A percentile compares a stretch with the other conserved stretches of the same genome.
Conservation (phyloP, 2,329 filamentous ascomycete species). For the Claviceps maximensis region DNA sequence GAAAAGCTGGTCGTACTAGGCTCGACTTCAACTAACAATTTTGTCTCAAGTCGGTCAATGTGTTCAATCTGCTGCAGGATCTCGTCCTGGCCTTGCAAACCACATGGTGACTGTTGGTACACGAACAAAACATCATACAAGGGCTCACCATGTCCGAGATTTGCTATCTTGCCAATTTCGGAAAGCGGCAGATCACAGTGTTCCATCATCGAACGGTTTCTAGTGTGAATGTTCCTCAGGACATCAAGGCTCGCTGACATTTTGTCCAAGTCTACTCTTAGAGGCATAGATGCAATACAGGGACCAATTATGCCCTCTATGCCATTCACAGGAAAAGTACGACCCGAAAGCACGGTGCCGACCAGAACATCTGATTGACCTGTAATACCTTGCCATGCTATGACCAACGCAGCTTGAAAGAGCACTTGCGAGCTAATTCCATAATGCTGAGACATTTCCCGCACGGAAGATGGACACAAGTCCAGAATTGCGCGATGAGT, state of each 20-base stretch:
- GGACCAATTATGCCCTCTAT: conserved; percentile 69
- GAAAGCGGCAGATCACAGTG: conserved; percentile 51
- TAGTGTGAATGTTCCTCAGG: conserved; percentile 47
- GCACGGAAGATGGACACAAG: conserved; percentile 11
- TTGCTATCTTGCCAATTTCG: conserved; percentile 53
- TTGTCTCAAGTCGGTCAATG: conserved; percentile 63
- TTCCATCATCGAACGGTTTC: conserved; percentile 52
- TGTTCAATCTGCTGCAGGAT: conserved; percentile 43
- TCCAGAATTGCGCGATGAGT: conserved; percentile 5
- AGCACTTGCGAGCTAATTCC: conserved; percentile 53
- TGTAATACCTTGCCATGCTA: conserved; percentile 51
- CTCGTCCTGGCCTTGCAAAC: conserved; percentile 18
- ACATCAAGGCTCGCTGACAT: conserved; percentile 44
- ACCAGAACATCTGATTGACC: conserved; percentile 56
- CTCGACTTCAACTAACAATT: conserved; percentile 63
- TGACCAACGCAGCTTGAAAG: conserved; percentile 59
- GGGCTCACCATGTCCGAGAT: conserved; percentile 36
- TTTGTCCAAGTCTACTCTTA: conserved; percentile 47
- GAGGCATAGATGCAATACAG: conserved; percentile 62
- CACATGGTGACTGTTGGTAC: conserved; percentile 61
- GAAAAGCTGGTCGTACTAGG: conserved; percentile 33
- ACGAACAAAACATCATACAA: conserved; percentile 72
- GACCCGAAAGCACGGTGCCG: conserved; percentile 70
- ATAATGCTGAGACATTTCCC: conserved; percentile 22
- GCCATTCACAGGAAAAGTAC: conserved; percentile 55